A percentile compares a stretch with the other conserved stretches of the same genome.
These are phyloP conservation scores for Rosa lucieae DNA, from an alignment of 306 rosid genomes.

Conservation along the genomic window DNA sequence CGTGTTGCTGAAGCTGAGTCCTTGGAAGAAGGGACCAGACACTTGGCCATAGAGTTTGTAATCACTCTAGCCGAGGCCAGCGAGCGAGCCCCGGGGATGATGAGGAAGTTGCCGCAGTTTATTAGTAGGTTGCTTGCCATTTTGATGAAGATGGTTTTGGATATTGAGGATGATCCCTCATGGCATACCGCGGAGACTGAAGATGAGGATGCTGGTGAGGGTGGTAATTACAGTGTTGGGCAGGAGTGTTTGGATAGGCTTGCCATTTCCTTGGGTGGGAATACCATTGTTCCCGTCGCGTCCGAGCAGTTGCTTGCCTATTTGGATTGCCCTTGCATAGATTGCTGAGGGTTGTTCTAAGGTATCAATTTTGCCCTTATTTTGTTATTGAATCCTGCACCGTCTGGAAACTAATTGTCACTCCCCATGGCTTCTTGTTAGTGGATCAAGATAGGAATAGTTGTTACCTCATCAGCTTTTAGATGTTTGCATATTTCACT, in stretches of 20 bases:
- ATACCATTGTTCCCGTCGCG: conserved; percentile 91
- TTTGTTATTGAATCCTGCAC: background rate
- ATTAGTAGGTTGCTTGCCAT: conserved; percentile 82
- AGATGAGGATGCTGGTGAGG: conserved; percentile 91
- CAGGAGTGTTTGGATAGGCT: conserved; percentile 95
- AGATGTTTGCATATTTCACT: background rate
- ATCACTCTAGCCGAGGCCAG: too few relatives aligned
- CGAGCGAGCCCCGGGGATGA: too few relatives aligned
- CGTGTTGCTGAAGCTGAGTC: too few relatives aligned
- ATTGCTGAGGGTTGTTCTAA: conserved; percentile 93
- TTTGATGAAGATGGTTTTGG: conserved; percentile 82
- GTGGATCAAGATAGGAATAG: background rate
- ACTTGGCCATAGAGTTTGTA: too few relatives aligned
- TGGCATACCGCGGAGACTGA: conserved; percentile 87
- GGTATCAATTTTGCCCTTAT: conserved; percentile 36
- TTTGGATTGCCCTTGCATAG: conserved; percentile 81
- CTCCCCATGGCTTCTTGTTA: background rate
- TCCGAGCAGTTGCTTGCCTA: conserved; percentile 84
- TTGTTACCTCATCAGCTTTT: background rate
- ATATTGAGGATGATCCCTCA: conserved; percentile 78
- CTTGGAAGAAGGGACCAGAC: too few relatives aligned
- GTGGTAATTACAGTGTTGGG: conserved; percentile 84
- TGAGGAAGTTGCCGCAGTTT: conserved; percentile 95
- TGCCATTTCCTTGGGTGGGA: conserved; percentile 94
- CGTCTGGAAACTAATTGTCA: background rate